Evolutionary conservation across 2,329 filamentous ascomycete species (phyloP).

Genomic region (Trichocomaceae sp.): DNA sequence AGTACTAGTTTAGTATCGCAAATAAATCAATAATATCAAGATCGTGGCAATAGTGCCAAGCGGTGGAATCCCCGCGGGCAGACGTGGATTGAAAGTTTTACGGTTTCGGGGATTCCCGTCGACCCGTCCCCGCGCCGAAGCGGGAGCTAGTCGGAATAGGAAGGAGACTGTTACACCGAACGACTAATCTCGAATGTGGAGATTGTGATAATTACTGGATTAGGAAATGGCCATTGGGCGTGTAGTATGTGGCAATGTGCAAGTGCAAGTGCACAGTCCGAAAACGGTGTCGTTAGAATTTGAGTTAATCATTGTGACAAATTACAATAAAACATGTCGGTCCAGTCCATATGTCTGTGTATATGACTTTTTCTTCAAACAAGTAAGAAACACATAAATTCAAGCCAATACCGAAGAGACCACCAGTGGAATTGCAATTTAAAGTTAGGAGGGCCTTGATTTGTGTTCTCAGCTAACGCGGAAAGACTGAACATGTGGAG

Average conservation of each 20-base stretch:
- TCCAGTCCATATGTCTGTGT: too few relatives aligned
- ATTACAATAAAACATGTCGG: too few relatives aligned
- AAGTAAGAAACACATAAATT: not conserved
- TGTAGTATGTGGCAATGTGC: too few relatives aligned
- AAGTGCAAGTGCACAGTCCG: not conserved
- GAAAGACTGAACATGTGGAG: too few relatives aligned
- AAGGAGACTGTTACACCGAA: not conserved
- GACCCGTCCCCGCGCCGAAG: not conserved
- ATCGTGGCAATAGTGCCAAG: not conserved
- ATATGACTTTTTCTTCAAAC: not conserved
- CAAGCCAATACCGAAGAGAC: not conserved
- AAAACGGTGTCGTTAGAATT: not conserved
- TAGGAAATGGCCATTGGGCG: not conserved
- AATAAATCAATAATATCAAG: not conserved
- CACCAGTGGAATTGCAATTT: too few relatives aligned
- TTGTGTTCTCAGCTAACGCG: not conserved
- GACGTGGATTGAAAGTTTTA: not conserved
- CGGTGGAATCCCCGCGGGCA: not conserved
- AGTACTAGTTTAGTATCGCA: too few relatives aligned
- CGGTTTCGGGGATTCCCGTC: slow-evolving; percentile 4
- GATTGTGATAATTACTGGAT: not conserved
- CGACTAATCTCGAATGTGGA: not conserved
- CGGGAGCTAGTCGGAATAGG: not conserved
- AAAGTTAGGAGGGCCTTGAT: not conserved
- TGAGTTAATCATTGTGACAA: not conserved